A percentile compares a stretch with the other conserved stretches of the same genome.
Evolutionary conservation across 2,329 filamentous ascomycete genomes (phyloP).

Genomic region (Coleophoma eucalyptorum): DNA sequence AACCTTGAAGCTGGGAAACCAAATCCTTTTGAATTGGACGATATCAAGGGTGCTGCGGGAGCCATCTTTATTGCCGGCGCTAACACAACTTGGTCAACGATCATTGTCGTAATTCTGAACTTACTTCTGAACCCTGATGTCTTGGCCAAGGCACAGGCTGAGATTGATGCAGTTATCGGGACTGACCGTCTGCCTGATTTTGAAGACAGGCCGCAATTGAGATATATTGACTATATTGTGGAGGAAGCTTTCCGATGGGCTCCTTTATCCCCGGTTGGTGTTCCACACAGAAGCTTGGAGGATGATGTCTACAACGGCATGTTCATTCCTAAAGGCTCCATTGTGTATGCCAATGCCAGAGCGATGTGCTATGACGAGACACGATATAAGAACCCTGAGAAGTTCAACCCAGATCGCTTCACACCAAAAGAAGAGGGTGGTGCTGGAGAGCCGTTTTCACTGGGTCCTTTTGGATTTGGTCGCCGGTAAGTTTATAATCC

Average conservation of each 20-base stretch:
- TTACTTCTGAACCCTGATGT: constrained; percentile 31
- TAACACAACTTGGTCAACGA: constrained; percentile 34
- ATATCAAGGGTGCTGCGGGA: constrained; percentile 44
- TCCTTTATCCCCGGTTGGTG: constrained; percentile 43
- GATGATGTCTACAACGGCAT: constrained; percentile 55
- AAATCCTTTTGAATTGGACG: constrained; percentile 9
- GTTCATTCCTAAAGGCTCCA: constrained; percentile 53
- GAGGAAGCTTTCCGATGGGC: constrained; percentile 42
- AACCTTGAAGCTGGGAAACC: constrained; percentile 1
- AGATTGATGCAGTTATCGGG: constrained; percentile 44
- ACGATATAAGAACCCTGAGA: constrained; percentile 36
- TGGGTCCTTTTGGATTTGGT: constrained; percentile 48
- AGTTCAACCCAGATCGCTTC: constrained; percentile 44
- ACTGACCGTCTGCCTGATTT: constrained; percentile 39
- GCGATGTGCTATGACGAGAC: constrained; percentile 48
- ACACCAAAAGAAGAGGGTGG: constrained; percentile 32
- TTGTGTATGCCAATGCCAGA: constrained; percentile 45
- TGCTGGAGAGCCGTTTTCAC: constrained; percentile 39
- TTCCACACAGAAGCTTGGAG: constrained; percentile 49
- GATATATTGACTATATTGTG: constrained; percentile 41
- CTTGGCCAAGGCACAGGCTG: constrained; percentile 40
- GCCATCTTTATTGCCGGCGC: constrained; percentile 42
- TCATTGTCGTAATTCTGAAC: constrained; percentile 38
- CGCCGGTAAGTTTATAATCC: constrained; percentile 25
- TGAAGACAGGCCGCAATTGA: constrained; percentile 37